Base-by-base conservation (phyloP, 2,329 filamentous ascomycete species). In the Penicillium sp. region DNA sequence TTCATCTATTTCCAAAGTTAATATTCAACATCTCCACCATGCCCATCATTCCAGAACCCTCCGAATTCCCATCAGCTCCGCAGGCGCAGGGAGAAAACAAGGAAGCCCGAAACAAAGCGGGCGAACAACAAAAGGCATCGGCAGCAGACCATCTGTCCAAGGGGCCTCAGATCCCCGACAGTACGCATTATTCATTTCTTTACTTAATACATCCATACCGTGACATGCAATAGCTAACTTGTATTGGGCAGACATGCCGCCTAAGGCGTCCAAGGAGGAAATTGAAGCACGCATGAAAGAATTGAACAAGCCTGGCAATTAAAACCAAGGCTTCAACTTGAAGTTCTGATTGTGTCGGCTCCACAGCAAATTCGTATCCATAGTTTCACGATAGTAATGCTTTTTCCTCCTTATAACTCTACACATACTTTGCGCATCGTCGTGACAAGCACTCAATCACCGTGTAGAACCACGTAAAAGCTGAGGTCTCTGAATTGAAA, bases 271-370 rank as follows among this genome's bases (percentile, higher is more conserved):
- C 52, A 88, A 87, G 72, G 86, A 88, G 68, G 87, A 90, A 64
- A 81, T 87, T 47, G 76, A 80, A 64, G 84, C 81, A 10, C 85
- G 83, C 69, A 85, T 84, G 54, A 76, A 84, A 68, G 83, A 83
- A 64, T 63, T 90, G 70, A 90, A 90, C 45, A 55, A 59, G n/a
- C 39, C 39, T 12, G 4, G n/a, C 15, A 39, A 6, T 9, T 39
- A 39, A 27, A 10, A 7, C 13, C 32, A 34, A 17, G 32, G 32
- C 12, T n/a, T n/a, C n/a, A n/a, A n/a, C n/a, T n/a, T n/a, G n/a
- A n/a, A n/a, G n/a, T n/a, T n/a, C n/a, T n/a, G n/a, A n/a, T n/a
- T n/a, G 33, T 30, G 13, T 40, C 18, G 23, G 7, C 36, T 40
- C 32, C 10, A 17, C 13, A 34, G 17, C 32, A n/a, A n/a, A n/a